These are phyloP conservation scores for Scheffersomyces coipomensis DNA, from an alignment of 805 yeast genomes.

Conservation along the genomic window DNA sequence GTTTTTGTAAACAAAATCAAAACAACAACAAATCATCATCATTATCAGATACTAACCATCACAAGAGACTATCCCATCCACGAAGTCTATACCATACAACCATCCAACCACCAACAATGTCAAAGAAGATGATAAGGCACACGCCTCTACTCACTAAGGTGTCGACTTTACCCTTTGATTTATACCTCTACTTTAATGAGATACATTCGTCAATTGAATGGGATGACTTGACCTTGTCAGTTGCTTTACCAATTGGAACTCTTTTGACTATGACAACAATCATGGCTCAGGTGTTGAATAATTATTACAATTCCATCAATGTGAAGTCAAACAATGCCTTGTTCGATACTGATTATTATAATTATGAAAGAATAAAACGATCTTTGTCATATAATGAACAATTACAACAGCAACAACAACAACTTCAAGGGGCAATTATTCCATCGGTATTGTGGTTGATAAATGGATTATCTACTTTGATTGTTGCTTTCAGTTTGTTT, in stretches of 20 bases:
- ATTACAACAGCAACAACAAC: background rate
- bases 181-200: slow-evolving; percentile 35
- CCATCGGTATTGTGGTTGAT: slow-evolving; percentile 6
- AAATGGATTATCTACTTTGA: slow-evolving; percentile 1
- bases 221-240: slow-evolving; percentile 32
- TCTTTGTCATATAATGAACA: background rate
- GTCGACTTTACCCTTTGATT: slow-evolving; percentile 36
- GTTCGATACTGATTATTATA: slow-evolving; percentile 32
- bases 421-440: background rate
- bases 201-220: slow-evolving; percentile 38
- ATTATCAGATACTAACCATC: no score
- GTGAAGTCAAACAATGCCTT: slow-evolving; percentile 28
- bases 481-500: slow-evolving; percentile 1
- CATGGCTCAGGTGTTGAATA: slow-evolving; percentile 4
- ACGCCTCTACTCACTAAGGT: slow-evolving; percentile 29
- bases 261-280: slow-evolving; percentile 16
- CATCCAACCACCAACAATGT: background rate
- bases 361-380: slow-evolving; percentile 20
- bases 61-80: no score
- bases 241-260: slow-evolving; percentile 32
- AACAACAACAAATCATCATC: background rate
- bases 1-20: background rate
- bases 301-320: slow-evolving; percentile 24
- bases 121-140: slow-evolving; percentile 16
- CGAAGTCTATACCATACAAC: no score